These are phyloP conservation scores for Geotrichum histeridarum DNA, from an alignment of 1,139 yeast species.

Conservation along the genomic window DNA sequence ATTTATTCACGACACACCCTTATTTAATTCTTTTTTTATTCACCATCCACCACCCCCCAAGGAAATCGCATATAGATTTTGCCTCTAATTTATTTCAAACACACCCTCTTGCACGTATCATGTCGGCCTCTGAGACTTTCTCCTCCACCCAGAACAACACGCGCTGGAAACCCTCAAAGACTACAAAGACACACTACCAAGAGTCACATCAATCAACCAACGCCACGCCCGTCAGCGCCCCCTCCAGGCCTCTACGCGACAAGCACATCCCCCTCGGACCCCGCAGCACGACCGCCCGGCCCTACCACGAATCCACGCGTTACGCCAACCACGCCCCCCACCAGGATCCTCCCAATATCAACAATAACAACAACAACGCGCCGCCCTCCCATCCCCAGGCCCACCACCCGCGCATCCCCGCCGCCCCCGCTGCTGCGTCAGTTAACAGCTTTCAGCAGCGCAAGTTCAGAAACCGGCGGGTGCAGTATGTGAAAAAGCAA, in stretches of 20 bases:
- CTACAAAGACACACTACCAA: not conserved
- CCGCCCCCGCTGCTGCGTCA: too few relatives aligned
- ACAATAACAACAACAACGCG: too few relatives aligned
- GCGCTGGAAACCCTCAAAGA: slow-evolving; percentile 8
- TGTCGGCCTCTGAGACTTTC: slow-evolving; percentile 7
- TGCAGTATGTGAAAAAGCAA: not conserved
- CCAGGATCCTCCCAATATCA: not conserved
- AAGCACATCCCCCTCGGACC: slow-evolving; percentile 6
- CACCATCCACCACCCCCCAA: not conserved
- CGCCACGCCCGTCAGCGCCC: not conserved
- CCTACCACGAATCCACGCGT: slow-evolving; percentile 9
- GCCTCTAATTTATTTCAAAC: not conserved
- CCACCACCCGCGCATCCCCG: slow-evolving; percentile 1
- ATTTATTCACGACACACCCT: too few relatives aligned
- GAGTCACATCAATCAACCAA: not conserved
- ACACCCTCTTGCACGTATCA: not conserved
- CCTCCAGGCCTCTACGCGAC: slow-evolving; percentile 2
- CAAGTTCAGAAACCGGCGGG: not conserved
- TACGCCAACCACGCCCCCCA: not conserved
- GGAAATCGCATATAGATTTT: not conserved
- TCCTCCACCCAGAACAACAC: slow-evolving; percentile 1
- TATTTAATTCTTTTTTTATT: not conserved
- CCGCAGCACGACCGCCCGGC: slow-evolving; percentile 3
- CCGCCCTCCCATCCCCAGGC: slow-evolving; percentile 6
- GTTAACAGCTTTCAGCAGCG: slow-evolving; percentile 4